Percentiles rank a stretch among this genome's conserved stretches.
Evolutionary conservation across 768 basidiomycete species (phyloP).

Genomic region (Mycena capillaripes): DNA sequence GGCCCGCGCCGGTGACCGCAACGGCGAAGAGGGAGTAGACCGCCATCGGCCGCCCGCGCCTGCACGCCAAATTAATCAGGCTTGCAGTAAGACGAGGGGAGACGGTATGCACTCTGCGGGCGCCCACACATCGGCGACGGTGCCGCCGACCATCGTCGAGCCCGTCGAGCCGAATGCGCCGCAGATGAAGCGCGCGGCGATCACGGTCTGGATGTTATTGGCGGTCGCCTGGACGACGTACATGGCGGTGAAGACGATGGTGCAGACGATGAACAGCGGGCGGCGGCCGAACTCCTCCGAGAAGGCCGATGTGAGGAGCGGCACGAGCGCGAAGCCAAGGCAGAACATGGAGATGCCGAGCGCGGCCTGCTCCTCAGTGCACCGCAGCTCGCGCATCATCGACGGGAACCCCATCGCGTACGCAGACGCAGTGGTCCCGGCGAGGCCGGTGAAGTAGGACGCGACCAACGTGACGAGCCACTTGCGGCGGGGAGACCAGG

Average conservation of each 20-base stretch:
- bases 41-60: slow-evolving; percentile 72
- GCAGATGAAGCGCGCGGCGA: slow-evolving; percentile 60
- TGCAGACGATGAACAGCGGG: slow-evolving; percentile 59
- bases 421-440: slow-evolving; percentile 40
- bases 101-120: slow-evolving; percentile 54
- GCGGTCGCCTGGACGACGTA: slow-evolving; percentile 13
- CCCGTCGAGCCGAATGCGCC: slow-evolving; percentile 68
- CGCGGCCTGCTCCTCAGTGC: slow-evolving; percentile 49
- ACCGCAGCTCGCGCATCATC: slow-evolving; percentile 56
- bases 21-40: slow-evolving; percentile 65
- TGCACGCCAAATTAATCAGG: slow-evolving; percentile 36
- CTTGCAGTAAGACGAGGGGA: not conserved
- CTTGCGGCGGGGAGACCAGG: slow-evolving; percentile 49
- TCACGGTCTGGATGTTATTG: slow-evolving; percentile 41
- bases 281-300: slow-evolving; percentile 69
- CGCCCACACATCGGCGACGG: slow-evolving; percentile 65
- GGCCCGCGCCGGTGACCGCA: slow-evolving; percentile 64
- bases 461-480: slow-evolving; percentile 53
- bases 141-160: slow-evolving; percentile 67
- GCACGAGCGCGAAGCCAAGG: slow-evolving; percentile 65
- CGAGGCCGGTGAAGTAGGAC: slow-evolving; percentile 49
- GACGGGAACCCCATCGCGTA: slow-evolving; percentile 61
- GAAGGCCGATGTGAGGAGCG: slow-evolving; percentile 69
- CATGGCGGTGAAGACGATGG: slow-evolving; percentile 49
- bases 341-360: slow-evolving; percentile 57